Evolutionary conservation across 495 filamentous ascomycete genomes (phyloP), one percentile per base, ranked within the genome.

Genomic region (Margaritispora aquatica): DNA sequence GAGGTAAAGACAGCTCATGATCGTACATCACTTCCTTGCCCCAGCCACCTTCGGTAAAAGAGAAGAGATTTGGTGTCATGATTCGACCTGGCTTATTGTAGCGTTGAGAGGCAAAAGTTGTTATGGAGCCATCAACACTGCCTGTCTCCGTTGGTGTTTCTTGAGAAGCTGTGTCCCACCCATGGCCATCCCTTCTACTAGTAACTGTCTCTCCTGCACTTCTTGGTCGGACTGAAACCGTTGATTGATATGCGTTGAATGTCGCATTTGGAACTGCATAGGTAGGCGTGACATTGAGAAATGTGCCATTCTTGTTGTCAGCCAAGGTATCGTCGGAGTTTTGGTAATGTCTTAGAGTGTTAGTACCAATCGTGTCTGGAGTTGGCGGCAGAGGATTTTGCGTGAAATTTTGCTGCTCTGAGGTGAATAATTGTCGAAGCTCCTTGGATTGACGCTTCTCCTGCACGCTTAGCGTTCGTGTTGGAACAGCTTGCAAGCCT

Each of bases 281-380:
- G 13, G 57, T 61, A 36, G 62, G 54, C n/a, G 57, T 55, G 38
- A 22, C 61, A 29, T 52, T 49, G 9, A 58, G 41, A 34, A 61
- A 61, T 26, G 58, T 63, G 1, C 34, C 50, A 24, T 60, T 50
- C 27, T 51, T 47, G 10, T 36, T 20, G 8, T 59, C 20, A 24
- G 27, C 31, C 13, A 57, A 70, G 41, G 24, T 71, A 44, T 76
- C 73, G 44, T 71, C 70, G 5, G 73, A 75, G 49, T 66, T 66
- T 24, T 73, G 63, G 48, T 63, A 73, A 31, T 69, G 71, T 23
- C 70, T 70, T 31, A 83, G 69, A 0, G 77, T 79, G 15, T 73
- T 74, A 2, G 77, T 80, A 4, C 77, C 76, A 21, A 83, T 71
- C 0, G 80, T 83, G 60, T 83, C 80, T 0, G 80, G 80, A 1